Evolutionary conservation across 371 early-diverging fungal species (phyloP).

Genomic region (Apophysomyces variabilis): DNA sequence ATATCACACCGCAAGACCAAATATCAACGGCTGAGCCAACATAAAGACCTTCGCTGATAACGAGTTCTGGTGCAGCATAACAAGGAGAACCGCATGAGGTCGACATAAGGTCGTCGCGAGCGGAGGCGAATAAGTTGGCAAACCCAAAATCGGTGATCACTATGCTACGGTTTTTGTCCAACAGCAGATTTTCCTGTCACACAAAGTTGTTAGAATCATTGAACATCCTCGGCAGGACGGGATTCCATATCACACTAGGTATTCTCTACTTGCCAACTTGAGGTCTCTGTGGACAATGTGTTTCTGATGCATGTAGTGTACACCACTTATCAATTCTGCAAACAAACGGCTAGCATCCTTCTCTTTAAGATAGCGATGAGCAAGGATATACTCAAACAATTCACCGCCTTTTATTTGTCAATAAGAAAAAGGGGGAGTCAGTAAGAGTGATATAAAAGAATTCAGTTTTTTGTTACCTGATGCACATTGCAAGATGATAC

Average conservation of each 20-base stretch:
- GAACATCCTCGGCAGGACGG: constrained; percentile 6
- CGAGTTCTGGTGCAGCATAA: constrained; percentile 96
- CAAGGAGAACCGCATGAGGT: constrained; percentile 97
- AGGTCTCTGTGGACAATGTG: constrained; percentile 70
- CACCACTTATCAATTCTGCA: constrained; percentile 72
- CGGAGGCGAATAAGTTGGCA: constrained; percentile 82
- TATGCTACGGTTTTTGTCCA: constrained; percentile 84
- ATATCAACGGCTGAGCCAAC: constrained; percentile 96
- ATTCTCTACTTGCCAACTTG: constrained; percentile 50
- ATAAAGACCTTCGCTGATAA: constrained; percentile 92
- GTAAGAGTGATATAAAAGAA: background rate
- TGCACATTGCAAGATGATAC: constrained; percentile 68
- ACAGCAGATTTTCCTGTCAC: constrained; percentile 81
- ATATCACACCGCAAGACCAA: constrained; percentile 93
- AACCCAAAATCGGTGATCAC: constrained; percentile 99
- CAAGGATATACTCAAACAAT: constrained; percentile 71
- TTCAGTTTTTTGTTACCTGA: constrained; percentile 40
- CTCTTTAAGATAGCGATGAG: constrained; percentile 59
- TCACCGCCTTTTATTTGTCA: constrained; percentile 42
- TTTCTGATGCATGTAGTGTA: constrained; percentile 55
- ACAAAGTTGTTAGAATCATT: constrained; percentile 15
- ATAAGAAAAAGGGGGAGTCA: background rate
- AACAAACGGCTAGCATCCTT: constrained; percentile 65
- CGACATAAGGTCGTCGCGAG: constrained; percentile 71
- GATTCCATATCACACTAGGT: constrained; percentile 20